Evolutionary conservation across 2,329 filamentous ascomycete species (phyloP), one percentile per base, ranked within the genome.

Genomic region (Graphiopsis chlorocephala): DNA sequence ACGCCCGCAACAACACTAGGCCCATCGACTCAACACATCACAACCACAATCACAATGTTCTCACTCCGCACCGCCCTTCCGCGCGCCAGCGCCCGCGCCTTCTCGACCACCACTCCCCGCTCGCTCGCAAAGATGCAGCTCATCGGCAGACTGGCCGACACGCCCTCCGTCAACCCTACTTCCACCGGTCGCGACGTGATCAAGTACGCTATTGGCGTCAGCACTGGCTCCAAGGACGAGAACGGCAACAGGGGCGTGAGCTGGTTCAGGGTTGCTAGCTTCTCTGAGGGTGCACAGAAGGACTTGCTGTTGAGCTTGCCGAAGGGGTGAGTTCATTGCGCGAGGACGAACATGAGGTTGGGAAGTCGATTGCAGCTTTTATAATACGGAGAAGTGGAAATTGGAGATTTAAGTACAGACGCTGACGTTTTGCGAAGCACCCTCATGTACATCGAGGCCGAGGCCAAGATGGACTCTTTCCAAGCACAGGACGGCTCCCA

Each of bases 231-330:
- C 67, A 82, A 80, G 69, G 90, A 94, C 14, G 90, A 94, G 17
- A 68, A 72, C 29, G 75, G 75, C 25, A 90, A 91, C 78, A 84
- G 87, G 74, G 85, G 87, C 75, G 91, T 90, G 31, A 95, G 89
- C 83, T 98, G 91, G 90, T 98, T 96, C 84, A 85, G 84, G 65
- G 83, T 98, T 63, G 83, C 88, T 35, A 87, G 84, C 80, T 98
- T 98, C 76, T 72, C 81, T 61, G 80, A 82, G 15, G 91, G 90
- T 14, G 78, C 85, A 58, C 83, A 85, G 76, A 88, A 89, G 74
- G 91, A 97, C 68, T 89, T 86, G 74, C 76, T 97, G 71, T 80
- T 91, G 74, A 82, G 79, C 73, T 79, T 97, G 78, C 87, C 87
- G 63, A 98, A 97, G 83, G 94, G 94, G 91, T 97, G 80, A 77